phyloP scores from a whole-genome alignment of 148 eudicot species.

The Spergularia marina region DNA sequence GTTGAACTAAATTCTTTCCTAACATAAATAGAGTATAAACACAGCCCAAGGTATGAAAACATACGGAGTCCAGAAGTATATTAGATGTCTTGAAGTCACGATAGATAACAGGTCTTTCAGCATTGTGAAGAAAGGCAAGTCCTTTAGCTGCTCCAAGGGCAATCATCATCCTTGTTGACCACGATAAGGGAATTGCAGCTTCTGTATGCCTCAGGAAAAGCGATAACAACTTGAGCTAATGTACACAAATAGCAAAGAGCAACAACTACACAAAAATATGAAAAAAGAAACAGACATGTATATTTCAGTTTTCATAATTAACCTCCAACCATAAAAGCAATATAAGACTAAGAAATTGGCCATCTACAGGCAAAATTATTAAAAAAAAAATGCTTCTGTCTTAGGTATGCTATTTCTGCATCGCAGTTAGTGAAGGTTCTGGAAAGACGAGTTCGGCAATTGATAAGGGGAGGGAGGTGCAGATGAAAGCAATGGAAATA shows the following conservation, averaged over 20 bases:
- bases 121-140: constrained; percentile 93
- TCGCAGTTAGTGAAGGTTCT: not conserved
- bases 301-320: not conserved
- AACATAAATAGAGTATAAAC: not conserved
- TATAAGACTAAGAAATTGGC: not conserved
- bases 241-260: not conserved
- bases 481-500: not conserved
- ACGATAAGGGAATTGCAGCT: constrained; percentile 73
- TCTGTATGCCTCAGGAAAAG: constrained; percentile 61
- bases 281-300: not conserved
- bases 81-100: constrained; percentile 92
- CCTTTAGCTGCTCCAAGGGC: constrained; percentile 97
- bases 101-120: constrained; percentile 88
- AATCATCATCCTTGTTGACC: constrained; percentile 90
- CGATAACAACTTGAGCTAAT: constrained; percentile 31
- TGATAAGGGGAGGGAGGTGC: not conserved
- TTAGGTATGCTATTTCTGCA: not conserved
- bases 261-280: not conserved
- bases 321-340: not conserved
- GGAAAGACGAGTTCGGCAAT: not conserved
- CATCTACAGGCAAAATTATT: not conserved
- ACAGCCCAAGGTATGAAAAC: constrained; percentile 24
- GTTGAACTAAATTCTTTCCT: too few species aligned
- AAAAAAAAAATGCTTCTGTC: not conserved
- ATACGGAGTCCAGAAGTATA: constrained; percentile 79